Evolutionary conservation across 768 basidiomycete species (phyloP).

Genomic region (Termitomyces sp.): DNA sequence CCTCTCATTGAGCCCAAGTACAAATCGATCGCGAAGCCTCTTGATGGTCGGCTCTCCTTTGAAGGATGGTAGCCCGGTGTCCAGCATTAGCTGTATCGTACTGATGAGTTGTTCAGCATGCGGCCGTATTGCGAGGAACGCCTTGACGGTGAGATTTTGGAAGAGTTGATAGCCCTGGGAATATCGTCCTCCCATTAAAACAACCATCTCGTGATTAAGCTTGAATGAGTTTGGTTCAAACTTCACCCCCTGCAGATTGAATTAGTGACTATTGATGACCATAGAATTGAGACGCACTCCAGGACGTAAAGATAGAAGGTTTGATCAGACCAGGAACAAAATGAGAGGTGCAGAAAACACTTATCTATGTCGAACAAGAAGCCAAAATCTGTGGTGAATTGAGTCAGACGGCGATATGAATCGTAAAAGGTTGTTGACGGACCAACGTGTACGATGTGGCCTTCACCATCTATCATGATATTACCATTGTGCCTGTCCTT

Average conservation of each 20-base stretch:
- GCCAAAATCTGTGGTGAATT: slow-evolving; percentile 68
- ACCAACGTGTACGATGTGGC: slow-evolving; percentile 97
- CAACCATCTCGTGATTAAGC: slow-evolving; percentile 97
- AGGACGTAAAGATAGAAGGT: slow-evolving; percentile 46
- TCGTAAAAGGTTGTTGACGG: slow-evolving; percentile 17
- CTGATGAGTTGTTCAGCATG: slow-evolving; percentile 88
- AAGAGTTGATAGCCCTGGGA: slow-evolving; percentile 95
- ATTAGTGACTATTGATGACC: slow-evolving; percentile 4
- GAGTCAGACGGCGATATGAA: not conserved
- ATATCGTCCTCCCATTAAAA: slow-evolving; percentile 92
- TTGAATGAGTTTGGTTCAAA: slow-evolving; percentile 99
- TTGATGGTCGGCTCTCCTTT: slow-evolving; percentile 93
- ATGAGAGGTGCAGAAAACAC: slow-evolving; percentile 29
- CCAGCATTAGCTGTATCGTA: slow-evolving; percentile 90
- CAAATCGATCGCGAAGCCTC: slow-evolving; percentile 83
- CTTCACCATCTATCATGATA: slow-evolving; percentile 98
- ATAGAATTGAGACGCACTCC: slow-evolving; percentile 42
- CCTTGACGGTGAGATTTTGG: slow-evolving; percentile 90
- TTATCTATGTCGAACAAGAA: slow-evolving; percentile 98
- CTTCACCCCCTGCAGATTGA: slow-evolving; percentile 75
- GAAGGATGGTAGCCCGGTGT: slow-evolving; percentile 92
- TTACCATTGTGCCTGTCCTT: slow-evolving; percentile 99
- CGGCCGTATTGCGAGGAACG: slow-evolving; percentile 94
- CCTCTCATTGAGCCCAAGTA: slow-evolving; percentile 73
- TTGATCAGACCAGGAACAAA: slow-evolving; percentile 21